Conservation (phyloP, 257 asterid species). For the Solanum boliviense region DNA sequence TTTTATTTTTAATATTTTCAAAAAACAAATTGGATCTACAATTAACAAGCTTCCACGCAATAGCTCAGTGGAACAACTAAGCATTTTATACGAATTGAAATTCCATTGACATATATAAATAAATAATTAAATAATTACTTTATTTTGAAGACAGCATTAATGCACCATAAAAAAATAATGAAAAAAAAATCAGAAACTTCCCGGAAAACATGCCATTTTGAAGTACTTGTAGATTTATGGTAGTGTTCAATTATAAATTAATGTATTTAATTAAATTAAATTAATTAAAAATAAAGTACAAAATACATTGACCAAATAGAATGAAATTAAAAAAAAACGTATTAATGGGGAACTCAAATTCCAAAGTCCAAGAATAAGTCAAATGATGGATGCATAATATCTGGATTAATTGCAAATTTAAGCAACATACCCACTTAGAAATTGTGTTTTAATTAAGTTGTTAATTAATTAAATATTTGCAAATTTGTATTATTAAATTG, state of each 20-base stretch:
- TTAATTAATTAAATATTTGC: conserved; percentile 7
- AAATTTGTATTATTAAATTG: background rate
- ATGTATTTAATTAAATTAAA: background rate
- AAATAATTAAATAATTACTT: conserved; percentile 3
- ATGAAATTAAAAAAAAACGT: background rate
- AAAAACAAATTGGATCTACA: background rate
- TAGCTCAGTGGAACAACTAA: background rate
- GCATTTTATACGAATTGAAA: conserved; percentile 6
- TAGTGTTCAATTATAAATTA: background rate
- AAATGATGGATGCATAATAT: background rate
- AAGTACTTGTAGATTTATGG: conserved; percentile 2
- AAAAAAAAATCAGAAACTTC: conserved; percentile 27
- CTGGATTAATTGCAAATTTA: background rate
- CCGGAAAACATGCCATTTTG: conserved; percentile 46
- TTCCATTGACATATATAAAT: conserved; percentile 1
- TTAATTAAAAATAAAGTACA: background rate
- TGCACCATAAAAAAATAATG: conserved; percentile 1
- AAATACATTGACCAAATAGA: background rate
- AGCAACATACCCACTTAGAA: conserved; percentile 4
- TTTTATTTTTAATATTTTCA: background rate
- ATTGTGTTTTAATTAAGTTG: background rate
- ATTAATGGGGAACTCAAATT: background rate
- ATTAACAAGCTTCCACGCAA: background rate
- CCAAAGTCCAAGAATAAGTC: background rate
- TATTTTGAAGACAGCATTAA: conserved; percentile 20